Conservation (phyloP, 106 monocot genomes). For the Acorus calamus region DNA sequence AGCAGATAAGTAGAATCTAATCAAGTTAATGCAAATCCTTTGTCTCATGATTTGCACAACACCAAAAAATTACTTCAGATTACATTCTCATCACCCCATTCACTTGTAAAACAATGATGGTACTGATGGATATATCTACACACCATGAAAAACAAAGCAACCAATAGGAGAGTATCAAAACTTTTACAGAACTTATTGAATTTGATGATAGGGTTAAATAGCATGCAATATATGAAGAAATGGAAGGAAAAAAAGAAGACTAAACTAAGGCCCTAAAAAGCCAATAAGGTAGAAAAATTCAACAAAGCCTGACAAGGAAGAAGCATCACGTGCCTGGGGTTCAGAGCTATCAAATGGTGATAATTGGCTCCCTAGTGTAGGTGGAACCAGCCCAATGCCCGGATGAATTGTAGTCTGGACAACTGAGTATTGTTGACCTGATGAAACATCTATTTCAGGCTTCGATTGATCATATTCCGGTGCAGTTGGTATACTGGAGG, state of each 20-base stretch:
- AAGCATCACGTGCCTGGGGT: conserved; percentile 32
- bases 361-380: conserved; percentile 43
- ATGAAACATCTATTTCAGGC: conserved; percentile 12
- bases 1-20: no score
- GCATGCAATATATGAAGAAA: no score
- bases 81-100: no score
- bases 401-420: conserved; percentile 41
- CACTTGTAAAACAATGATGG: no score
- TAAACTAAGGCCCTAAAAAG: neutral
- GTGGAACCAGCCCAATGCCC: conserved; percentile 46
- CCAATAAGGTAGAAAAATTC: conserved; percentile 24
- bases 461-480: conserved; percentile 39
- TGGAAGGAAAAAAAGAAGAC: neutral
- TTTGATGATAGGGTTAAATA: no score
- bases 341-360: conserved; percentile 39
- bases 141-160: no score
- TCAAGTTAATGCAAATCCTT: no score
- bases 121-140: no score
- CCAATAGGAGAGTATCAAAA: no score
- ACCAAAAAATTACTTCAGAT: no score
- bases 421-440: conserved; percentile 30
- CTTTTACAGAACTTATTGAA: no score
- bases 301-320: conserved; percentile 42
- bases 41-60: no score
- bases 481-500: conserved; percentile 12